Percentiles rank a stretch among this genome's conserved stretches.
Evolutionary conservation across 2,329 filamentous ascomycete genomes (phyloP).

Genomic region (Fusarium fracticaudum): DNA sequence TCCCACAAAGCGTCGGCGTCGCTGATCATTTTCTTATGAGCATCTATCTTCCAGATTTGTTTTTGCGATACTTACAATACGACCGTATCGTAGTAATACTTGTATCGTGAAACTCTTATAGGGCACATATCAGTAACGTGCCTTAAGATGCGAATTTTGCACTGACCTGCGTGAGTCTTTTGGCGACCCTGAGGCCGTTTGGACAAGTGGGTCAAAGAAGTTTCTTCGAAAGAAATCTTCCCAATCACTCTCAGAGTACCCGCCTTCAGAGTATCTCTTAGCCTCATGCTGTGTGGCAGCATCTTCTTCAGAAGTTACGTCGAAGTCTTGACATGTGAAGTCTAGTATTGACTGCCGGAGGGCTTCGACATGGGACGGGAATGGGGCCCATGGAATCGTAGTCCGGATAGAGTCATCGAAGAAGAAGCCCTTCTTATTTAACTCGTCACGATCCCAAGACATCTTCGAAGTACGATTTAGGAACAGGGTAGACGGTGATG

Average conservation of each 20-base stretch:
- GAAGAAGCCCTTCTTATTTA: background rate
- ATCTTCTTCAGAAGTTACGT: background rate
- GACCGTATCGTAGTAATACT: background rate
- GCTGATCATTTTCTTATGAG: accelerated
- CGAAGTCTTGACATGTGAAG: background rate
- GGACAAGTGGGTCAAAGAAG: background rate
- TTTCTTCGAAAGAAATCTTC: background rate
- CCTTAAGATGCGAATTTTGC: background rate
- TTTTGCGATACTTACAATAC: accelerated
- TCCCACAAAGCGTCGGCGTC: background rate
- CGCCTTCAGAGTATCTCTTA: background rate
- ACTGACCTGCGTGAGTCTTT: background rate
- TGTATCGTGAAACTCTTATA: background rate
- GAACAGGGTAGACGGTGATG: background rate
- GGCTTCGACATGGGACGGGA: background rate
- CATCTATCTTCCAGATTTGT: background rate
- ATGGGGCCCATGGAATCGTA: background rate
- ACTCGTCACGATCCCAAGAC: background rate
- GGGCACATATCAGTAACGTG: background rate
- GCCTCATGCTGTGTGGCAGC: background rate
- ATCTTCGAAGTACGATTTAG: background rate
- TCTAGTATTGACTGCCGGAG: too few relatives aligned
- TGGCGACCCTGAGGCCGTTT: background rate
- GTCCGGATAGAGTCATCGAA: background rate
- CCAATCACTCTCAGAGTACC: background rate